Evolutionary conservation across 2,329 filamentous ascomycete genomes (phyloP), one percentile per base, ranked within the genome.

Genomic region (Coniochaeta ligniaria): DNA sequence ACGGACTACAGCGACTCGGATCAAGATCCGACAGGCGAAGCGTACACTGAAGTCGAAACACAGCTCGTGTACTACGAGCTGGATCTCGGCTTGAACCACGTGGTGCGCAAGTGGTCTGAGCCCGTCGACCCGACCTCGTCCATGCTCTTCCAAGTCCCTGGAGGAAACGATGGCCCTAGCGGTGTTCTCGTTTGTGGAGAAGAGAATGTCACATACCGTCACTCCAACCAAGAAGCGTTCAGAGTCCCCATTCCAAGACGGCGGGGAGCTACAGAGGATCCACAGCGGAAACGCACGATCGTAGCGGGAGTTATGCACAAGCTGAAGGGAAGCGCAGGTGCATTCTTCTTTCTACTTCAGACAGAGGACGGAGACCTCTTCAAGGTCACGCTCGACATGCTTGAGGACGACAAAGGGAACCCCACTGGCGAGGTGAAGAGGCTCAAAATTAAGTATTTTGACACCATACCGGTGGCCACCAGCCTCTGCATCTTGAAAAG

Each of bases 331-430:
- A 87, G 81, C 62, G 82, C 81, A 6, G 92, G 92, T 31, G 92
- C 93, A 1, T 99, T 99, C 77, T 99, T 99, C 79, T 96, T 98
- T 72, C 83, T 99, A 2, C 78, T 99, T 0, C 95, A 99, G 72
- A 92, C 91, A 0, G 95, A 99, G 61, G 96, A 99, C 72, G 95
- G 95, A n/a, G 96, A 99, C 73, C 80, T 99, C 7, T 98, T 99
- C 82, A 98, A 98, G 73, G 84, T 98, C 57, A 97, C 89, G 0
- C 87, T 99, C 62, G 92, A 97, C 65, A 94, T 97, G 87, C 83
- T 87, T 11, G 89, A 93, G 66, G 91, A 96, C 67, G 84, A 88
- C 1, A 84, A 90, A 55, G 91, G 89, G 14, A 87, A 91, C 62
- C 80, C 88, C 0, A 94, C 90, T 0, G 89, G 90, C 33, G 91